phyloP scores from a whole-genome alignment of 148 eudicot genomes.

The Rhododendron kiyosumense region DNA sequence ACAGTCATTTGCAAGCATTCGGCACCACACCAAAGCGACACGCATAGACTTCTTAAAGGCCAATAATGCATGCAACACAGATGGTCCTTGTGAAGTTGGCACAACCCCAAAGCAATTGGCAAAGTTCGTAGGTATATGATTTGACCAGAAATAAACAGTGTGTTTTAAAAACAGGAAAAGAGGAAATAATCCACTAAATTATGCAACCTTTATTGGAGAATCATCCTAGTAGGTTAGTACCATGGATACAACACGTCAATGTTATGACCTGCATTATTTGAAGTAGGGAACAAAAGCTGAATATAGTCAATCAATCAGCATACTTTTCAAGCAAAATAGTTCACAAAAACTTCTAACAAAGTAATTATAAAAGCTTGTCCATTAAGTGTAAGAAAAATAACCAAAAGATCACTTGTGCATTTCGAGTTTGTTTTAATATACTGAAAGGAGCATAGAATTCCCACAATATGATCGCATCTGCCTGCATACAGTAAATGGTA shows the following conservation, averaged over 20 bases:
- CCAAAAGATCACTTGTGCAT: neutral
- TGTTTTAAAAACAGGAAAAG: neutral
- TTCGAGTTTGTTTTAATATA: neutral
- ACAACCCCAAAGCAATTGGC: neutral
- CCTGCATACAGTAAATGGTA: slow-evolving; percentile 1
- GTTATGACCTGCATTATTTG: neutral
- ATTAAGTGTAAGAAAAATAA: neutral
- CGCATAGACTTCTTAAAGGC: neutral
- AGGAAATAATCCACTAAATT: too few species aligned
- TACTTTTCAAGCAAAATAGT: neutral
- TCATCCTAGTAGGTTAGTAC: neutral
- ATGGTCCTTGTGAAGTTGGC: neutral
- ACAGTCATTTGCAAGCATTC: neutral
- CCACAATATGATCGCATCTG: neutral
- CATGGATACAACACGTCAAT: neutral
- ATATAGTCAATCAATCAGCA: neutral
- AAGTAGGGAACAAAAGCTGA: neutral
- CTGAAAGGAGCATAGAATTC: neutral
- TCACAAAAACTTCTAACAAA: neutral
- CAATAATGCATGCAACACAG: neutral
- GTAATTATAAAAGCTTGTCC: neutral
- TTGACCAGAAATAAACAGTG: neutral
- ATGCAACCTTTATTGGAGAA: too few species aligned
- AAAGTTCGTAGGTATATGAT: too few species aligned
- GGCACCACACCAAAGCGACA: neutral